phyloP scores from a whole-genome alignment of 495 filamentous ascomycete species.

The Neurospora cerealis region DNA sequence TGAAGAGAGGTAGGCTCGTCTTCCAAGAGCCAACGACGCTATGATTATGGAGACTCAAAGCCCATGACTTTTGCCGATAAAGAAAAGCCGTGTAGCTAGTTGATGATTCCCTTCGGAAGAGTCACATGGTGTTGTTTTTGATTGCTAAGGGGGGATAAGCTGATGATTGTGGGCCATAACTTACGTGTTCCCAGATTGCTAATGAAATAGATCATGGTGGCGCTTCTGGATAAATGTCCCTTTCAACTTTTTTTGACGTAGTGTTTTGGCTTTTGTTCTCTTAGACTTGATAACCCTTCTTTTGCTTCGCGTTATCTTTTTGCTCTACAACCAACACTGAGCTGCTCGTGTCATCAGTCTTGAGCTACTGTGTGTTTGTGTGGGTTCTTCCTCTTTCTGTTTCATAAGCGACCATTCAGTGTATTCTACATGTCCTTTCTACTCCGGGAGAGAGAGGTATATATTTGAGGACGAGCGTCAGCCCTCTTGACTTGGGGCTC shows the following conservation, averaged over 20 bases:
- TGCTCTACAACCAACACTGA: neutral
- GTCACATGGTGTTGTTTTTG: neutral
- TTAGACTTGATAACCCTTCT: neutral
- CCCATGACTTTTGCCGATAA: neutral
- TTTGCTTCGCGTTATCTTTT: neutral
- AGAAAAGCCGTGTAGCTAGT: neutral
- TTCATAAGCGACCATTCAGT: neutral
- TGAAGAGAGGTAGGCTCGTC: neutral
- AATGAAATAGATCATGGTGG: neutral
- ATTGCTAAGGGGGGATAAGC: neutral
- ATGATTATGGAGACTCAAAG: neutral
- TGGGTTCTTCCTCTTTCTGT: neutral
- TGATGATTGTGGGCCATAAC: neutral
- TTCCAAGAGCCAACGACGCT: neutral
- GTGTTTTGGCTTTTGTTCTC: neutral
- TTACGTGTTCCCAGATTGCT: neutral
- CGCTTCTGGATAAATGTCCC: neutral
- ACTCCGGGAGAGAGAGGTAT: neutral
- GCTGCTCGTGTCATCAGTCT: neutral
- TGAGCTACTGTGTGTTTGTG: neutral
- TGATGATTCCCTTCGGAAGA: neutral
- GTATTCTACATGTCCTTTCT: neutral
- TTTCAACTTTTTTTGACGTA: neutral
- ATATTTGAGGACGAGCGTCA: neutral
- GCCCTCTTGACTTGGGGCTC: neutral